phyloP scores from a whole-genome alignment of 176 grass and related monocot genomes.

The Pharus latifolius region DNA sequence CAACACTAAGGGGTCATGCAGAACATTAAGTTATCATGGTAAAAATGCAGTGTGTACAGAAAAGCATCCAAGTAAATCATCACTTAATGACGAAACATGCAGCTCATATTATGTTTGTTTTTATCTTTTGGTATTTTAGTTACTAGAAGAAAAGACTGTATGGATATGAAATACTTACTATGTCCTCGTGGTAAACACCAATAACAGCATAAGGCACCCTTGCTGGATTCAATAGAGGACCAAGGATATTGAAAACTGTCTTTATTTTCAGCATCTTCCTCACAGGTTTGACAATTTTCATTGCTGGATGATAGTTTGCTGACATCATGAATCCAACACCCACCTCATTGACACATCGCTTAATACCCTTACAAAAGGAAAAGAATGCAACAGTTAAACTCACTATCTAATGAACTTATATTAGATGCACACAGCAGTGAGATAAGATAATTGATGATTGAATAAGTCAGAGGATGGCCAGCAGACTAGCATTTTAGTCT shows the following conservation, averaged over 20 bases:
- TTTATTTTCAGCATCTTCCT: slow-evolving; percentile 93
- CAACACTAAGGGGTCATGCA: background rate
- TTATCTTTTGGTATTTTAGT: background rate
- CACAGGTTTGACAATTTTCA: slow-evolving; percentile 89
- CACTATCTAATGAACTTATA: background rate
- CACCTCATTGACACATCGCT: slow-evolving; percentile 66
- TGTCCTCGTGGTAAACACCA: slow-evolving; percentile 88
- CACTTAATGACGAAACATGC: background rate
- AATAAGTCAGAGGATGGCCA: background rate
- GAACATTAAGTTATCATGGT: background rate
- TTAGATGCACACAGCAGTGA: background rate
- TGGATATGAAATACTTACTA: slow-evolving; percentile 51
- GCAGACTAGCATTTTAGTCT: background rate
- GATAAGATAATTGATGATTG: background rate
- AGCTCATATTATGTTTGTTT: background rate
- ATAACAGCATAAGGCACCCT: slow-evolving; percentile 85
- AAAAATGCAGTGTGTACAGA: too few relatives aligned
- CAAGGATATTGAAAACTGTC: slow-evolving; percentile 96
- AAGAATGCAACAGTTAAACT: background rate
- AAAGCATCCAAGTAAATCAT: too few relatives aligned
- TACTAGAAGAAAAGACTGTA: background rate
- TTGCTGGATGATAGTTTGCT: slow-evolving; percentile 92
- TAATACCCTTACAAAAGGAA: slow-evolving; percentile 57
- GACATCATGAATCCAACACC: slow-evolving; percentile 98
- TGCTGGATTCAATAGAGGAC: slow-evolving; percentile 90